Base-by-base conservation (phyloP, 2,329 filamentous ascomycete species). In the Cytospora schulzeri region DNA sequence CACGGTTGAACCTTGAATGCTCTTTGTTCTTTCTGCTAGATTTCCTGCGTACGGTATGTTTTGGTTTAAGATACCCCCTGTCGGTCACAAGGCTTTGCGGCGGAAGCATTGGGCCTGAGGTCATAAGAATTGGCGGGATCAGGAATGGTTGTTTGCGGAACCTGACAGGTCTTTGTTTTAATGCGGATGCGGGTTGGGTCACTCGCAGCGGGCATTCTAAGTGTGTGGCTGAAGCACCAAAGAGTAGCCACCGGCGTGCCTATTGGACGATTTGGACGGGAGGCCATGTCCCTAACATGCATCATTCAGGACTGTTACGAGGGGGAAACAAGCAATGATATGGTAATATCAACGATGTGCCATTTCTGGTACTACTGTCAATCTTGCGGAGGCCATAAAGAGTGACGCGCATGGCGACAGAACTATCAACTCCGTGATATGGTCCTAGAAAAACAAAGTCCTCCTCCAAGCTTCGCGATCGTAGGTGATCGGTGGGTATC, bases 1-100 rank as follows among this genome's bases (percentile, higher is more conserved):
- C n/a, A 70, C 73, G 62, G 48, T 70, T 67, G 64, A 71, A 63
- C 53, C 65, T 73, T 56, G 62, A 65, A 33, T 29, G 29, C 15
- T 48, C 38, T 52, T 26, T 38, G 22, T 65, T 33, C 15, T 52
- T 58, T 59, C 31, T 57, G 28, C 19, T 61, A 28, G 53, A 50
- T 17, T 62, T 56, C 29, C 48, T 45, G 38, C n/a, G 19, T 62
- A 28, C 28, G 35, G 38, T 35, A 56, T 28, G 31, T 50, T 31
- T 56, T n/a, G n/a, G 52, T 38, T 62, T 62, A 26, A 62, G 60
- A 62, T 62, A 62, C 60, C 60, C 60, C 59, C 19, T 35, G 33
- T 52, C 28, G 11, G 48, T 56, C 38, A 62, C 38, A 35, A 24
- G 33, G 11, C 48, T 50, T 50, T 31, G 14, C 48, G 38, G 50